Base-by-base conservation (phyloP, 1,139 yeast genomes). In the Suhomyces kunorum region DNA sequence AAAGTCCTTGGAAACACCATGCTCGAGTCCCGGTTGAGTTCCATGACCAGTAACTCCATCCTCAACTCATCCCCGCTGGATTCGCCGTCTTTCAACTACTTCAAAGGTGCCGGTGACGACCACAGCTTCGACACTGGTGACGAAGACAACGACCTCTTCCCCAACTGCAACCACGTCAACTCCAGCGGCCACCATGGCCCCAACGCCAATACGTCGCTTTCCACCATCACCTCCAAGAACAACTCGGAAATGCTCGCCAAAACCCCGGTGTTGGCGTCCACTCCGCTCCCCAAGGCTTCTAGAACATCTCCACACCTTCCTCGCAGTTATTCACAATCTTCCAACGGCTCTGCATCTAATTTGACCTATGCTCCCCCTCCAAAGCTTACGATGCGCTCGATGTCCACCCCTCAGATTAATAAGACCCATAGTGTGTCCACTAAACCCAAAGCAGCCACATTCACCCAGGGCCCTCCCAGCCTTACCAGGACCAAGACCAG, bases 21-120 rank as follows among this genome's bases (percentile, higher is more conserved):
- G 15, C 58, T 55, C 4, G 74, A 68, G 44, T 65, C 74, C 3
- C 54, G 76, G 27, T 54, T 66, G 34, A 67, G 71, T 48, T 68
- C 74, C 16, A 52, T 71, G 49, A 69, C 75, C 8, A 56, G 61
- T 40, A 56, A 61, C 43, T 59, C 68, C 13, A 51, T 63, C 12
- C 50, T 53, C 2, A 40, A 40, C 29, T 25, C 39, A 8, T 57
- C 66, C 8, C 62, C 64, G 1, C 47, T 51, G 46, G 61, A 58
- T 19, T 54, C 63, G 5, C 63, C 63, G 9, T 44, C 49, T 3
- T 39, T 47, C 20, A 48, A 45, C 31, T 40, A 49, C 32, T 51
- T 51, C 36, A 37, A 42, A 13, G 34, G 37, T 23, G 30, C 28
- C 11, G 30, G 33, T 25, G 35, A 36, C 12, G 33, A 26, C 22